Evolutionary conservation across 768 basidiomycete genomes (phyloP), one percentile per base, ranked within the genome.

Genomic region (Trametopsis cervina): DNA sequence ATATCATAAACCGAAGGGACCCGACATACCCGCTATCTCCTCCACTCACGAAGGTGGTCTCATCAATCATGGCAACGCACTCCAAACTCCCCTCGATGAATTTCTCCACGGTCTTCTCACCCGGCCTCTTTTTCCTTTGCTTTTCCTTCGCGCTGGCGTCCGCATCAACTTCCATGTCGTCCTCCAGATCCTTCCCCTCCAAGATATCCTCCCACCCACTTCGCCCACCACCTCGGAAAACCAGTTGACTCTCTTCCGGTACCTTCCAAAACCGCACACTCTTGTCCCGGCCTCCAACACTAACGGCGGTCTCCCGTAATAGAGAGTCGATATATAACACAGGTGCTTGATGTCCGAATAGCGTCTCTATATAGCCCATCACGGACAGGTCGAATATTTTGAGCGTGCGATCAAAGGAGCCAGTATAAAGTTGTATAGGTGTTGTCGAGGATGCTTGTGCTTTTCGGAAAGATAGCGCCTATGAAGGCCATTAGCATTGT

Each of bases 201-300:
- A 93, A 61, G 6, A 89, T 78, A 61, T 91, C 87, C 46, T 86
- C 71, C 54, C 89, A 72, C 27, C 77, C 77, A 66, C 85, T 93
- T 56, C 80, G 76, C 4, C 87, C 92, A n/a, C 96, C 96, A 21
- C 95, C 96, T 29, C 96, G 79, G 60, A 98, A 97, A 5, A 99
- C 93, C 21, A 99, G 73, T 61, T 98, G 95, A 11, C 78, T 89
- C 66, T 97, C 93, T 45, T 99, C 95, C 29, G 82, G 80, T 44
- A 98, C 86, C 69, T 97, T 97, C 95, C 95, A 99, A 67, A 80
- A 98, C 27, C 96, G 76, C 50, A 84, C 78, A 0, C 93, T 96
- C 62, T 90, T 85, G 70, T 99, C 96, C 26, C 92, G 74, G 0
- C 82, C 89, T 17, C 95, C 96, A 4, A 85, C 86, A 27, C 85